Evolutionary conservation across 1,284 basidiomycete species (phyloP), one percentile per base, ranked within the genome.

Genomic region (Porodaedalea pini): DNA sequence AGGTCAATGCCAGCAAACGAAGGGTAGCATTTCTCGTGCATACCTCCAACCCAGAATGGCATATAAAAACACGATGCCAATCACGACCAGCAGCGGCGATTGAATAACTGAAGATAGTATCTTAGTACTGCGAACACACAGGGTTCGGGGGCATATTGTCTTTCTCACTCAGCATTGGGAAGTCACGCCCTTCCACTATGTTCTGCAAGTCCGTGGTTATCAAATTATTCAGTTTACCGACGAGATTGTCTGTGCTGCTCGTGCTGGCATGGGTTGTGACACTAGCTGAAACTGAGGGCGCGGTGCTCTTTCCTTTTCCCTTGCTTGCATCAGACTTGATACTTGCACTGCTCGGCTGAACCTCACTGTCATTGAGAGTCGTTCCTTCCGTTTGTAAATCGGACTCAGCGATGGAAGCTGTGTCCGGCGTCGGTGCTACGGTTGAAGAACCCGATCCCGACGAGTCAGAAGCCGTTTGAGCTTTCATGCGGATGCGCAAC

Each of bases 401-500:
- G 32, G 54, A 40, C 36, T 68, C 64, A 3, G 61, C 63, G 3
- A 69, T 57, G 36, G 69, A 69, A 2, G 65, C 64, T 23, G 61
- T 68, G 31, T 69, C 68, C 0, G 69, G 68, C 0, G 71, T 68
- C 13, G 52, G 47, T 19, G 54, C 56, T 2, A 65, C 59, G 19
- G 60, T 63, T n/a, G 55, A 66, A 40, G 60, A 60, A 34, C 31
- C 58, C 17, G 52, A 64, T 17, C 47, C 50, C 23, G 55, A 47
- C 7, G 67, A 57, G 27, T 68, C 66, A 1, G 65, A 51, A 0
- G 70, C 39, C n/a, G 52, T 68, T 62, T 81, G 78, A 2, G 80
- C 76, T 63, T 82, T 83, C 70, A 88, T 76, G 17, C 87, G 78
- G 40, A 89, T 81, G 37, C 86, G 78, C 2, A 89, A 73, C 1